phyloP scores from a whole-genome alignment of 768 basidiomycete species.

The Kwoniella botswanensis region DNA sequence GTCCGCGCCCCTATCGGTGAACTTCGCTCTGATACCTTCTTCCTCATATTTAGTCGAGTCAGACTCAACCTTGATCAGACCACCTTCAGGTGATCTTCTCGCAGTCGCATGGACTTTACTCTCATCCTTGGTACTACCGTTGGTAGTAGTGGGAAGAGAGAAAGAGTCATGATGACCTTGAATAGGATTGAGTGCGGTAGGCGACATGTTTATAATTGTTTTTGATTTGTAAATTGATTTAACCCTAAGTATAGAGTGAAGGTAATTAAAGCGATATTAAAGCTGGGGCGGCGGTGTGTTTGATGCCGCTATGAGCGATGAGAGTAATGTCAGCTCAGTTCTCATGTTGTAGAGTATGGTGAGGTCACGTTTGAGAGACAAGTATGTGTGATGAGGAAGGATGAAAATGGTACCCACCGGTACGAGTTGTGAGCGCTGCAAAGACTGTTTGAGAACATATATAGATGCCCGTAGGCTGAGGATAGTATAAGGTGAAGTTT shows the following conservation, averaged over 20 bases:
- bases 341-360: background rate
- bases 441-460: slow-evolving; percentile 96
- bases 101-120: slow-evolving; percentile 52
- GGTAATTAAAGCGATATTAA: slow-evolving; percentile 61
- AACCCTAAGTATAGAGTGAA: slow-evolving; percentile 28
- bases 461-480: slow-evolving; percentile 51
- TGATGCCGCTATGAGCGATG: slow-evolving; percentile 68
- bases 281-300: slow-evolving; percentile 74
- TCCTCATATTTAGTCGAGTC: slow-evolving; percentile 50
- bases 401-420: slow-evolving; percentile 41
- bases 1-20: slow-evolving; percentile 50
- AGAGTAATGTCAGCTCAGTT: slow-evolving; percentile 5
- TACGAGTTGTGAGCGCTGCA: slow-evolving; percentile 80
- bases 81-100: slow-evolving; percentile 51
- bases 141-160: slow-evolving; percentile 29
- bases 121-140: slow-evolving; percentile 7
- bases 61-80: slow-evolving; percentile 54
- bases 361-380: background rate
- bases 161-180: slow-evolving; percentile 46
- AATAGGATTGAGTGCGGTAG: slow-evolving; percentile 49
- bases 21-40: slow-evolving; percentile 49
- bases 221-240: slow-evolving; percentile 37
- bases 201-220: slow-evolving; percentile 43
- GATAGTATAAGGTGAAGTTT: background rate
- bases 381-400: background rate